Evolutionary conservation across 768 basidiomycete genomes (phyloP).

Genomic region (Boletus rex-veris): DNA sequence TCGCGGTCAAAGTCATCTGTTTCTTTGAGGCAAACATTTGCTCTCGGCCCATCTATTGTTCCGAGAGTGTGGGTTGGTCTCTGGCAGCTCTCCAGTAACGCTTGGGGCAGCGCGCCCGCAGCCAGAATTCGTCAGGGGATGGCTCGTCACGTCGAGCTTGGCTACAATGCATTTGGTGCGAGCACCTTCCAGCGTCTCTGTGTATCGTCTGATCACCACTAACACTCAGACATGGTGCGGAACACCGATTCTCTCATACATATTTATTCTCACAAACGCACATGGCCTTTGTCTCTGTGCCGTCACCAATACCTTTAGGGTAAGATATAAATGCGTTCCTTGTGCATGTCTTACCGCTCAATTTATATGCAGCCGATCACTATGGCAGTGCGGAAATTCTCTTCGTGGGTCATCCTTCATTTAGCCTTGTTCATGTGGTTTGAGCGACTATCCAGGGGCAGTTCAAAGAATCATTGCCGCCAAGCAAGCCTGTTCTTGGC

Average conservation of each 20-base stretch:
- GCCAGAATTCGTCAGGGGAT: constrained; percentile 65
- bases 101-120: constrained; percentile 76
- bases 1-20: constrained; percentile 10
- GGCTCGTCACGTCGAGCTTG: constrained; percentile 54
- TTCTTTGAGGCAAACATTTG: constrained; percentile 42
- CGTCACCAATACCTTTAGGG: constrained; percentile 21
- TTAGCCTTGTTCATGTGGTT: not conserved
- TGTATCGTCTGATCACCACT: constrained; percentile 5
- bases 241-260: constrained; percentile 2
- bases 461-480: constrained; percentile 49
- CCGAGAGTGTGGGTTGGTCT: constrained; percentile 76
- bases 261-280: constrained; percentile 15
- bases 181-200: constrained; percentile 7
- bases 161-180: constrained; percentile 49
- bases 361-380: constrained; percentile 62
- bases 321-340: constrained; percentile 10
- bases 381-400: constrained; percentile 82
- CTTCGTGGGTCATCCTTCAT: constrained; percentile 49
- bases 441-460: constrained; percentile 52
- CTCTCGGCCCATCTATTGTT: constrained; percentile 51
- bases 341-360: constrained; percentile 7
- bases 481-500: constrained; percentile 49
- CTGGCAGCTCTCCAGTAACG: constrained; percentile 84
- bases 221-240: constrained; percentile 53
- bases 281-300: not conserved